phyloP scores from a whole-genome alignment of 371 early-diverging fungal genomes.

The Capillidium heterosporum region DNA sequence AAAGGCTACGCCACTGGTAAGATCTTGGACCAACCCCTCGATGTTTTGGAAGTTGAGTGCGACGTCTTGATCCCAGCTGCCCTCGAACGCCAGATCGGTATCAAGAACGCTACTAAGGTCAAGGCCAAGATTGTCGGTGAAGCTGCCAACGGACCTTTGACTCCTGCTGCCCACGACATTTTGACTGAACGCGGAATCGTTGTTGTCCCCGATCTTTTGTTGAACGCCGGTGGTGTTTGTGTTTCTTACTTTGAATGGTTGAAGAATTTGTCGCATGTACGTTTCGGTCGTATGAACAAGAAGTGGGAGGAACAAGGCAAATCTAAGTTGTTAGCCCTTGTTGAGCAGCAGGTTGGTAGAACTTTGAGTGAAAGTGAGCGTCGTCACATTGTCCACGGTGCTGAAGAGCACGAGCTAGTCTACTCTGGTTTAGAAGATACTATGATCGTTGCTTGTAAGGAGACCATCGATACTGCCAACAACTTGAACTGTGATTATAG shows the following conservation, averaged over 20 bases:
- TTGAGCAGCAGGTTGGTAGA: conserved; percentile 64
- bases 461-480: conserved; percentile 3
- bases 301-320: conserved; percentile 77
- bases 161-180: conserved; percentile 57
- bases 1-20: conserved; percentile 40
- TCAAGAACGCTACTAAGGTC: conserved; percentile 52
- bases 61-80: conserved; percentile 76
- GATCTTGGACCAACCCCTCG: conserved; percentile 36
- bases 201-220: conserved; percentile 61
- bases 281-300: conserved; percentile 83
- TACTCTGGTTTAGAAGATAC: conserved; percentile 84
- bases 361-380: conserved; percentile 54
- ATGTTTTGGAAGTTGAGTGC: conserved; percentile 59
- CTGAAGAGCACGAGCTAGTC: conserved; percentile 78
- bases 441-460: conserved; percentile 32
- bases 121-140: conserved; percentile 78
- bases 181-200: conserved; percentile 43
- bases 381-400: conserved; percentile 63
- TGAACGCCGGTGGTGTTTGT: conserved; percentile 73
- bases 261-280: conserved; percentile 69
- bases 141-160: conserved; percentile 76
- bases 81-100: conserved; percentile 69
- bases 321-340: conserved; percentile 46
- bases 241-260: conserved; percentile 71
- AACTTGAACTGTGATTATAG: conserved; percentile 47